These are phyloP conservation scores for Terfezia boudieri DNA, from an alignment of 495 filamentous ascomycete species.

Conservation along the genomic window DNA sequence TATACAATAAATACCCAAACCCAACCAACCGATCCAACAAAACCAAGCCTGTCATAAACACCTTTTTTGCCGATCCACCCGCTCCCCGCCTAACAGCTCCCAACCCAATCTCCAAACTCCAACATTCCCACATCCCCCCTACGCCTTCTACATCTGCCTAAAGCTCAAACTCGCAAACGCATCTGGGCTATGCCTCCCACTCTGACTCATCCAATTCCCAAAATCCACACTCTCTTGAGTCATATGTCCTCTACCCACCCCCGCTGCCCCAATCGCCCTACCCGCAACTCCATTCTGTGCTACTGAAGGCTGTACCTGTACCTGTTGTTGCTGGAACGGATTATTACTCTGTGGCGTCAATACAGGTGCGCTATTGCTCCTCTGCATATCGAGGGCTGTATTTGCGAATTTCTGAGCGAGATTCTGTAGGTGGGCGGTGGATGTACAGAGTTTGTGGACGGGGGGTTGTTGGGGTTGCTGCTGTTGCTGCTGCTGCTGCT, in stretches of 20 bases:
- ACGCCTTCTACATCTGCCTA: slow-evolving; percentile 8
- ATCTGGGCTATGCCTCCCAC: slow-evolving; percentile 79
- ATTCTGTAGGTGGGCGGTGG: too few species aligned
- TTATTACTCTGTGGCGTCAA: slow-evolving; percentile 18
- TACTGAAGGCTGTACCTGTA: slow-evolving; percentile 5
- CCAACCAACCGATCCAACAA: too few species aligned
- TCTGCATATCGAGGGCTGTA: too few species aligned
- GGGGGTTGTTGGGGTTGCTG: background rate
- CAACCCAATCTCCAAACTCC: background rate
- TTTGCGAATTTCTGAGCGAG: too few species aligned
- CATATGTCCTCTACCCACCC: slow-evolving; percentile 31
- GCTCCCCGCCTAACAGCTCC: too few species aligned
- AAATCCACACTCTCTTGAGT: slow-evolving; percentile 83
- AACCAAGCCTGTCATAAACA: too few species aligned
- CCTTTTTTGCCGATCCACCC: too few species aligned
- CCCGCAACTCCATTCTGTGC: slow-evolving; percentile 2
- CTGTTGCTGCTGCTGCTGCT: slow-evolving; percentile 1
- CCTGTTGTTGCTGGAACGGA: slow-evolving; percentile 6
- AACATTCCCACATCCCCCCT: background rate
- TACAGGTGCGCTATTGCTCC: background rate
- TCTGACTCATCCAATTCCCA: slow-evolving; percentile 39
- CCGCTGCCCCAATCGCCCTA: background rate
- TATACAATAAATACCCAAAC: too few species aligned
- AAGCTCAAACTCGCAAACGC: slow-evolving; percentile 82
- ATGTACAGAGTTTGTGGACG: too few species aligned